Evolutionary conservation across 768 basidiomycete genomes (phyloP), one percentile per base, ranked within the genome.

Genomic region (Phylloporus sp.): DNA sequence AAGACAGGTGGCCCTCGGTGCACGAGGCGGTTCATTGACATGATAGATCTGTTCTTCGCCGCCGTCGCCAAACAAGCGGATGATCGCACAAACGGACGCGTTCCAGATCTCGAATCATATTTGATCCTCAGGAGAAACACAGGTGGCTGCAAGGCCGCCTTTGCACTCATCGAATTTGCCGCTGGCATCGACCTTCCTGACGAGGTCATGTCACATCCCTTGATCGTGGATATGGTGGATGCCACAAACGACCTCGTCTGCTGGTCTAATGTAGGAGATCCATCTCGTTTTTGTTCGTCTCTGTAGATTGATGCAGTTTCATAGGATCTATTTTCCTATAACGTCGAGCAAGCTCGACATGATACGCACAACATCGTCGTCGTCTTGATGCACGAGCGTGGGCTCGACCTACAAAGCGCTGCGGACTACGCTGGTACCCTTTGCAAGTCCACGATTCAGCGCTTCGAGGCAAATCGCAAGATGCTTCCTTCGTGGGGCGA

Each of bases 321-420:
- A n/a, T 3, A 85, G 84, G 85, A 86, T 51, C 80, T 86, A 27
- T 82, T 83, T 59, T 87, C 84, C 1, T 88, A 83, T 63, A 85
- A 86, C 50, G 77, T 79, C 35, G 86, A 87, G 58, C 85, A 86
- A 62, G 76, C 83, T 3, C 76, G 79, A 14, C 76, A 75, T 9
- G 81, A 84, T 50, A 80, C 78, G 15, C 80, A 84, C 61, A 86
- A 88, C 61, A 82, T 86, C 75, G 74, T 88, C 44, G 69, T 73
- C n/a, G 80, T 86, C 42, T 71, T 86, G 51, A 85, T 83, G 81
- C 66, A 71, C 35, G 70, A 80, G 48, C 76, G 79, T 41, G 76
- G 73, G 5, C 69, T 81, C 40, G 69, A 69, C 28, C 66, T 87
- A 7, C 83, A 86, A 50, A 67, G 71, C 26, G 84, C 85, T 5